Conservation (phyloP, 371 early-diverging fungal species). For the Lichtheimia ornata region DNA sequence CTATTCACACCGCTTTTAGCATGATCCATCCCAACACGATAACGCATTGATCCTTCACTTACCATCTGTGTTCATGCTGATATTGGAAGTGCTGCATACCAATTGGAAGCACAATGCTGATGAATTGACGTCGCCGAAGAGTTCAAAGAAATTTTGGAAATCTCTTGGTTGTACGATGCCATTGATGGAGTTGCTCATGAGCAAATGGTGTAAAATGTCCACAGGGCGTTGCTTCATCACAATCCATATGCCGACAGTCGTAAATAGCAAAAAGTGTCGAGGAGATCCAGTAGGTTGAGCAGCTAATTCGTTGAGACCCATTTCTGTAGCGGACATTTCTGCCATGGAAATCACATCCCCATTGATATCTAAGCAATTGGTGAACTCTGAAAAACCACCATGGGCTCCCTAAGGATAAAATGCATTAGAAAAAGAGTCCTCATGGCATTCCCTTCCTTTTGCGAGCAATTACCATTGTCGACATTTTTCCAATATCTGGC, state of each 20-base stretch:
- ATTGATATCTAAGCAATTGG: conserved; percentile 40
- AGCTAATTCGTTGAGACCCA: conserved; percentile 65
- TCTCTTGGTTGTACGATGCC: conserved; percentile 37
- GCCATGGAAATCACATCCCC: conserved; percentile 82
- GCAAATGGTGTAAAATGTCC: conserved; percentile 65
- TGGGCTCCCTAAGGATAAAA: conserved; percentile 5
- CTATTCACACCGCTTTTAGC: background rate
- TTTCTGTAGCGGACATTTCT: conserved; percentile 37
- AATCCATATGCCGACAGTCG: conserved; percentile 72
- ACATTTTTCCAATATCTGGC: conserved; percentile 62
- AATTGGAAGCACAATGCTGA: conserved; percentile 70
- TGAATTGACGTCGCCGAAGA: conserved; percentile 59
- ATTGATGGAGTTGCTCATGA: conserved; percentile 22
- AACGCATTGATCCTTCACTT: too few relatives aligned
- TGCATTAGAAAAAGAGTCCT: background rate
- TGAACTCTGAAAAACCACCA: conserved; percentile 24
- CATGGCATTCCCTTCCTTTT: background rate
- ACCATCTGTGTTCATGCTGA: background rate
- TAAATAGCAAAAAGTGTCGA: conserved; percentile 73
- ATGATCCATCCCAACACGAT: too few relatives aligned
- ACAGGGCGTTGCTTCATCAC: conserved; percentile 77
- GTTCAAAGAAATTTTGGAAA: conserved; percentile 53
- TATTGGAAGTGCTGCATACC: conserved; percentile 22
- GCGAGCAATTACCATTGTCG: conserved; percentile 16
- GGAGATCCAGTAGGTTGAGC: conserved; percentile 55